Conservation (phyloP, 306 rosid species). For the Acmispon strigosus region DNA sequence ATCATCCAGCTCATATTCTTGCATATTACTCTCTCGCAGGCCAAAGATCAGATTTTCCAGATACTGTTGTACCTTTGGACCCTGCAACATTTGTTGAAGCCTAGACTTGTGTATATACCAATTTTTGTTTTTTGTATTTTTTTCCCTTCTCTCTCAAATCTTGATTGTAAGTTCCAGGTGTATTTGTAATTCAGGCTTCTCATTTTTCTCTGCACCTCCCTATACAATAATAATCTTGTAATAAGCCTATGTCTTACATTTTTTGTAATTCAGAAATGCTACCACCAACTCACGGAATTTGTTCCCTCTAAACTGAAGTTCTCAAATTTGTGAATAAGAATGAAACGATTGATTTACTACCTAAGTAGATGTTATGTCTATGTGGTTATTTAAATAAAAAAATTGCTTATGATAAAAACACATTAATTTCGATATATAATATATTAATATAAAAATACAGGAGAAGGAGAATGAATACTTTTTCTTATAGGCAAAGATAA, state of each 20-base stretch:
- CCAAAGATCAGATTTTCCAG: slow-evolving; percentile 78
- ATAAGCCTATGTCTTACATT: slow-evolving; percentile 37
- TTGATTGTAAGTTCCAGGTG: slow-evolving; percentile 34
- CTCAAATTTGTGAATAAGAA: slow-evolving; percentile 34
- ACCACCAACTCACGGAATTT: slow-evolving; percentile 14
- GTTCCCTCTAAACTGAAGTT: background rate
- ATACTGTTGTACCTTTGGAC: slow-evolving; percentile 51
- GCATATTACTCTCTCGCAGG: slow-evolving; percentile 98
- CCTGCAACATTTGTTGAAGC: slow-evolving; percentile 11
- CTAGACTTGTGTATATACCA: slow-evolving; percentile 48
- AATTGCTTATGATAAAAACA: background rate
- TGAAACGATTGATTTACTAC: background rate
- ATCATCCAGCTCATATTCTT: slow-evolving; percentile 85
- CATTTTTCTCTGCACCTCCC: slow-evolving; percentile 23
- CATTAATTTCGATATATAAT: no score
- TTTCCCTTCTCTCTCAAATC: slow-evolving; percentile 5
- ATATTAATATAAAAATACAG: no score
- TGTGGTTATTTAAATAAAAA: no score
- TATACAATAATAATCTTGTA: slow-evolving; percentile 45
- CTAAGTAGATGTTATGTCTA: no score
- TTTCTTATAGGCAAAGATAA: no score
- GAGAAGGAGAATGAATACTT: no score
- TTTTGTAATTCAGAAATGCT: slow-evolving; percentile 36
- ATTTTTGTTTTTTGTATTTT: background rate
- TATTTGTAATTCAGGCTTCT: slow-evolving; percentile 24